These are phyloP conservation scores for Bidens hawaiensis DNA, from an alignment of 140 eudicot species.

Conservation along the genomic window DNA sequence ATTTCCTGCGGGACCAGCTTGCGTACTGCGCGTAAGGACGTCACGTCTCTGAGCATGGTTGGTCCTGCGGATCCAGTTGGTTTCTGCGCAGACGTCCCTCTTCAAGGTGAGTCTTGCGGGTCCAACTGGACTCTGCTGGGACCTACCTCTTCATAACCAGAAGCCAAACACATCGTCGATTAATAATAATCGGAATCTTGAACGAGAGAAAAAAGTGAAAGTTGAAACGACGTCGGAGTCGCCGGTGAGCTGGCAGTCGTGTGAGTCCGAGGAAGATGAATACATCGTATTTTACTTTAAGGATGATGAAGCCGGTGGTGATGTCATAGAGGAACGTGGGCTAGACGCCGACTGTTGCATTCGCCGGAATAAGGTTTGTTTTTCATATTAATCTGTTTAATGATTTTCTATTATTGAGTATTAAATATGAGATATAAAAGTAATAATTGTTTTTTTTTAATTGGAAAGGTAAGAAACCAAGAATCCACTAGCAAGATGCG, in stretches of 20 bases:
- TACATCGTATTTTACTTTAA: constrained; percentile 68
- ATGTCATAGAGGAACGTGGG: constrained; percentile 34
- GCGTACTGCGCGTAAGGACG: too few species aligned
- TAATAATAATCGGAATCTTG: background rate
- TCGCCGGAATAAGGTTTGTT: constrained; percentile 24
- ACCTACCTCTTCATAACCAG: too few species aligned
- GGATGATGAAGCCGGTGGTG: constrained; percentile 44
- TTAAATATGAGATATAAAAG: background rate
- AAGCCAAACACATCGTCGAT: background rate
- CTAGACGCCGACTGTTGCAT: background rate
- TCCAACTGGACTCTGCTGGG: too few species aligned
- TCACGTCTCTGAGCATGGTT: too few species aligned
- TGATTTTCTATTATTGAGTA: background rate
- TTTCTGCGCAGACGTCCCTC: too few species aligned
- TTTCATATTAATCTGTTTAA: background rate
- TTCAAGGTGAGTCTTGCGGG: too few species aligned
- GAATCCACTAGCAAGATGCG: background rate
- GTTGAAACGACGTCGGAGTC: background rate
- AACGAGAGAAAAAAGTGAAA: background rate
- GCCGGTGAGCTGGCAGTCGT: constrained; percentile 25
- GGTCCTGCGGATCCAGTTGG: too few species aligned
- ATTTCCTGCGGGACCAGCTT: too few species aligned
- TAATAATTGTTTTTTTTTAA: background rate
- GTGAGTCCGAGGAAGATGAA: constrained; percentile 53
- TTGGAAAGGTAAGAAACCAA: constrained; percentile 14